Evolutionary conservation across 208 protist genomes (phyloP), one percentile per base, ranked within the genome.

Genomic region (Trypanosoma lewisi): DNA sequence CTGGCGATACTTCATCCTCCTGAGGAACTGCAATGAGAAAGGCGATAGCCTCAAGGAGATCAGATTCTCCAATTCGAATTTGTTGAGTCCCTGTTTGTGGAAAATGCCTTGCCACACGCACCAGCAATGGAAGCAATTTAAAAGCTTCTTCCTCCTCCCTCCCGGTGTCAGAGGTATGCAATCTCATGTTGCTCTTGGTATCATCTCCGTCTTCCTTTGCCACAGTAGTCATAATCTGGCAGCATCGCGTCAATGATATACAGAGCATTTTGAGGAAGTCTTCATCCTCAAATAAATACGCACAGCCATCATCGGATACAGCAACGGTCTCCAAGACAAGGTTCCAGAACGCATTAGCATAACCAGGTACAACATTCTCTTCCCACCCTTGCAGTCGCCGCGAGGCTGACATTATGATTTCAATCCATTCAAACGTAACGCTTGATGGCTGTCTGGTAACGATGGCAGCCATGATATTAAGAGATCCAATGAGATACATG

Each of bases 341-440:
- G 9, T 57, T 65, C 77, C 79, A 87, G 19, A 80, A 50, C 42
- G 81, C 71, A 37, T 30, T 25, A 16, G 53, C 52, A 34, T 67
- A 73, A 1, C n/a, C 69, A 5, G 73, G 54, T n/a, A n/a, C n/a
- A 21, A 58, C 28, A 34, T 33, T 57, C 14, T 60, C 53, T 23
- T 63, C 21, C 65, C 63, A 78, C 2, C 47, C 53, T 19, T 53
- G 62, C 19, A 70, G 45, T 33, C 66, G 65, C 58, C 34, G 52
- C 64, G 68, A 52, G 49, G 58, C 67, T 23, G 34, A 5, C 16
- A 78, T 44, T 2, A 93, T 42, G 34, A 67, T 69, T 70, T 94
- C 87, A 51, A 91, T 89, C 87, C 84, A 91, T 65, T 94, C 87
- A 48, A 94, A 82, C 23, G 77, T 88, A 45, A 94, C 76, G n/a